These are phyloP conservation scores for Cystobasidium ongulense DNA, from an alignment of 768 basidiomycete genomes.

Conservation along the genomic window DNA sequence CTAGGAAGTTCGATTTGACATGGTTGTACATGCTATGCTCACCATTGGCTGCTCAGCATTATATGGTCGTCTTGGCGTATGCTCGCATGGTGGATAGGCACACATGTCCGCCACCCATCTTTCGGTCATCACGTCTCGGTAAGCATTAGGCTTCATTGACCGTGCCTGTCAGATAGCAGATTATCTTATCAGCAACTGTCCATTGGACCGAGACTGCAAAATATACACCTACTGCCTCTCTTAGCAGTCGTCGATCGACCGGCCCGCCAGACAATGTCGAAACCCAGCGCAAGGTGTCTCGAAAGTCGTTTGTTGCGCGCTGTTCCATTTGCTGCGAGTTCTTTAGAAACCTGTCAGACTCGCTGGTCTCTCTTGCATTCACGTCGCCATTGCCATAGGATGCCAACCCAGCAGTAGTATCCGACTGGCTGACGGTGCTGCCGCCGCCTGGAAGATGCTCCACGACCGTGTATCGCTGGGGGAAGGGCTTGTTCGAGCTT, in stretches of 20 bases:
- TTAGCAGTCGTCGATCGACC: slow-evolving; percentile 5
- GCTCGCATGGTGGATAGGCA: slow-evolving; percentile 22
- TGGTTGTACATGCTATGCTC: background rate
- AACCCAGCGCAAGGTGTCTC: slow-evolving; percentile 21
- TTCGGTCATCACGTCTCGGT: slow-evolving; percentile 27
- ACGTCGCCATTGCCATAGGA: background rate
- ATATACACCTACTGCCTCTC: slow-evolving; percentile 15
- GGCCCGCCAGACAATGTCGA: background rate
- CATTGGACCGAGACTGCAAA: background rate
- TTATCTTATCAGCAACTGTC: too few relatives aligned
- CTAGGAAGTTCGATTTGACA: background rate
- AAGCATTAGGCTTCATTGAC: slow-evolving; percentile 25
- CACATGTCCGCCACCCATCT: slow-evolving; percentile 11
- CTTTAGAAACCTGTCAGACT: background rate
- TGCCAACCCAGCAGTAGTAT: background rate
- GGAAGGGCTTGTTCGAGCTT: background rate
- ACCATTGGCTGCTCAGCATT: slow-evolving; percentile 27
- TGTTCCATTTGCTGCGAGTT: slow-evolving; percentile 9
- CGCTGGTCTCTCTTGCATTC: background rate
- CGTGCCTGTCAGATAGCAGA: slow-evolving; percentile 6
- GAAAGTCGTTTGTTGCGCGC: slow-evolving; percentile 11
- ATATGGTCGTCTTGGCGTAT: background rate
- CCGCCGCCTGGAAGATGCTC: background rate
- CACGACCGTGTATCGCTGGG: slow-evolving; percentile 12
- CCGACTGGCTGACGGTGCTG: background rate